Evolutionary conservation across 805 yeast species (phyloP).

Genomic region (Lachancea thermotolerans): DNA sequence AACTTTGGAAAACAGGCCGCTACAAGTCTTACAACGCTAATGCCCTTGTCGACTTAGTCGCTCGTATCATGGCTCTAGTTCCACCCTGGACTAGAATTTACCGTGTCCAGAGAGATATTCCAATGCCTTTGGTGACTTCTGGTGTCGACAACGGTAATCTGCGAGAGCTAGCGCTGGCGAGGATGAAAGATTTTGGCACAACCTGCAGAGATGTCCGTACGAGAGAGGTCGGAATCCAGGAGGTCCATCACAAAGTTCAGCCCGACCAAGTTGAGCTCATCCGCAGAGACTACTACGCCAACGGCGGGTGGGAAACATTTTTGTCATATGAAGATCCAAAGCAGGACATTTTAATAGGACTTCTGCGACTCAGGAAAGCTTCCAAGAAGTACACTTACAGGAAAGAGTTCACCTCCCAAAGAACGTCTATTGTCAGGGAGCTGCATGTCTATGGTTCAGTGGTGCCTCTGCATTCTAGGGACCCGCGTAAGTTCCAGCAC

Average conservation of each 20-base stretch:
- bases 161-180: constrained; percentile 88
- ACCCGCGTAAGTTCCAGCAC: constrained; percentile 96
- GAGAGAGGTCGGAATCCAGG: constrained; percentile 97
- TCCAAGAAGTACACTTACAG: constrained; percentile 84
- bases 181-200: constrained; percentile 98
- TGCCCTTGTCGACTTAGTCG: constrained; percentile 88
- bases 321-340: constrained; percentile 94
- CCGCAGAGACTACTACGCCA: constrained; percentile 93
- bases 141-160: constrained; percentile 98
- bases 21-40: constrained; percentile 93
- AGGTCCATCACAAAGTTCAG: constrained; percentile 91
- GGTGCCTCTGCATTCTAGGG: constrained; percentile 92
- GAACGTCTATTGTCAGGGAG: constrained; percentile 92
- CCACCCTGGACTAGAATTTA: constrained; percentile 99
- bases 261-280: constrained; percentile 97
- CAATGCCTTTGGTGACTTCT: constrained; percentile 96
- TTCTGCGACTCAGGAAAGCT: constrained; percentile 81
- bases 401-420: constrained; percentile 77
- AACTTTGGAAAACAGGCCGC: constrained; percentile 93
- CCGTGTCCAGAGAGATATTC: constrained; percentile 97
- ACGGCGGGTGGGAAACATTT: constrained; percentile 98
- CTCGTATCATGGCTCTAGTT: constrained; percentile 89
- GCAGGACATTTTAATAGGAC: constrained; percentile 90
- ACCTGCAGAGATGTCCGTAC: constrained; percentile 94
- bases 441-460: constrained; percentile 96